Percentiles rank a stretch among this genome's conserved stretches.
Evolutionary conservation across 2,329 filamentous ascomycete species (phyloP).

Genomic region (Pseudogymnoascus sp.): DNA sequence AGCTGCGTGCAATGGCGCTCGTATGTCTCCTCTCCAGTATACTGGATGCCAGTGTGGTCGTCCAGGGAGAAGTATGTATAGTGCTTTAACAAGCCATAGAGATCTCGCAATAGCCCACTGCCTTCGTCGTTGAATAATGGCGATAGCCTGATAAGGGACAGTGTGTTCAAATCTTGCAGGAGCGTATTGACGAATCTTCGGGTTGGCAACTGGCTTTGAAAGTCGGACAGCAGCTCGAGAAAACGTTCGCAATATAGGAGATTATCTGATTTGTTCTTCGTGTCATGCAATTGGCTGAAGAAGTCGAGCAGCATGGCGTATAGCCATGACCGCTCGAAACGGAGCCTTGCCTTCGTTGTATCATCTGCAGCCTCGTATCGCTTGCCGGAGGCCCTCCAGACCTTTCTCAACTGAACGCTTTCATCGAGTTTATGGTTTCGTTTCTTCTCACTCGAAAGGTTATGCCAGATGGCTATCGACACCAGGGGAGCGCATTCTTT

Average conservation of each 20-base stretch:
- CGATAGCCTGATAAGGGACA: conserved; percentile 70
- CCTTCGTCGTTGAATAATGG: conserved; percentile 66
- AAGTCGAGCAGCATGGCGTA: conserved; percentile 82
- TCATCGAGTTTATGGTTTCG: conserved; percentile 67
- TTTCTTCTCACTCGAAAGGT: conserved; percentile 67
- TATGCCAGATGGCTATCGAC: conserved; percentile 92
- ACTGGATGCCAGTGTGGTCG: conserved; percentile 75
- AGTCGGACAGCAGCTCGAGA: conserved; percentile 77
- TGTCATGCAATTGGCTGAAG: conserved; percentile 59
- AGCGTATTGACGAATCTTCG: conserved; percentile 87
- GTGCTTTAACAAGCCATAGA: conserved; percentile 71
- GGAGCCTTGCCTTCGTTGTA: conserved; percentile 63
- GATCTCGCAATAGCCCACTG: conserved; percentile 70
- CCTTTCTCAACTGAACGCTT: conserved; percentile 67
- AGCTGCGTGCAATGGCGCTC: conserved; percentile 69
- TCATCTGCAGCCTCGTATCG: conserved; percentile 83
- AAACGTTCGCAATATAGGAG: conserved; percentile 86
- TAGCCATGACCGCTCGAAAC: conserved; percentile 90
- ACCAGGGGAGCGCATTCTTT: conserved; percentile 96
- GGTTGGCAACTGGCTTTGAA: conserved; percentile 89
- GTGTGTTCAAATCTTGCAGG: conserved; percentile 73
- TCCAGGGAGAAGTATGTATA: conserved; percentile 86
- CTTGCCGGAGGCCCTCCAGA: conserved; percentile 81
- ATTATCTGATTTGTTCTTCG: conserved; percentile 48
- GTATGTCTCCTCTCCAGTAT: conserved; percentile 63